Conservation (phyloP, 2,329 filamentous ascomycete genomes). For the Xylariaceae sp. region DNA sequence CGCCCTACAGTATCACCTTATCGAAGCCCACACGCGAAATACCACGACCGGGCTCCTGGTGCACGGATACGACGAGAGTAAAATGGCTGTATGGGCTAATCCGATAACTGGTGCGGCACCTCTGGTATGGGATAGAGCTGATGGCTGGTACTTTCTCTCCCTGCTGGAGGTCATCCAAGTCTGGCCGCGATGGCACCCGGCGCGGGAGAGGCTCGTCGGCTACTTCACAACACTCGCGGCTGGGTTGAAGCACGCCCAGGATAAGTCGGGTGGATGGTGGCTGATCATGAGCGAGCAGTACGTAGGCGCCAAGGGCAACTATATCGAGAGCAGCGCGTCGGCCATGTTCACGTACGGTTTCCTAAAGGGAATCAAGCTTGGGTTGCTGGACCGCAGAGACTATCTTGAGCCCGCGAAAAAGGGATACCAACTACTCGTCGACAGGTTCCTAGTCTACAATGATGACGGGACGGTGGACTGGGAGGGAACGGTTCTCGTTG, state of each 20-base stretch:
- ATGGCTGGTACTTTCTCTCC: conserved; percentile 47
- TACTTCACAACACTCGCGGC: conserved; percentile 39
- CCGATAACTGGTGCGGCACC: conserved; percentile 42
- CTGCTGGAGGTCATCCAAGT: conserved; percentile 44
- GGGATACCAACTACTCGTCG: conserved; percentile 40
- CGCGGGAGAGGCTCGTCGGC: conserved; percentile 33
- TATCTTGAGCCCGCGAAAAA: conserved; percentile 37
- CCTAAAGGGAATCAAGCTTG: conserved; percentile 40
- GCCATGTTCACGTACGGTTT: conserved; percentile 53
- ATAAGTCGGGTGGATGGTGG: conserved; percentile 50
- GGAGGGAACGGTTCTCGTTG: conserved; percentile 47
- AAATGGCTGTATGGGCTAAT: conserved; percentile 44
- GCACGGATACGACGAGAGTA: conserved; percentile 47
- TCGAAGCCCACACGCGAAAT: conserved; percentile 38
- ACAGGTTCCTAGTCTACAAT: conserved; percentile 41
- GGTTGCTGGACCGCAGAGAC: conserved; percentile 28
- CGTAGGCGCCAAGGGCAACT: conserved; percentile 47
- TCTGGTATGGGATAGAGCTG: conserved; percentile 45
- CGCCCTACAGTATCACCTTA: conserved; percentile 38
- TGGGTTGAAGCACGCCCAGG: conserved; percentile 39
- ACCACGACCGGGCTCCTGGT: conserved; percentile 38
- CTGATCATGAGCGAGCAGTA: conserved; percentile 48
- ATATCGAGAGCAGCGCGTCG: conserved; percentile 53
- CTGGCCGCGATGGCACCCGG: conserved; percentile 34
- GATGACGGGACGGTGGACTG: conserved; percentile 44